Conservation (phyloP, 805 yeast species). For the Myxozyma geophila region DNA sequence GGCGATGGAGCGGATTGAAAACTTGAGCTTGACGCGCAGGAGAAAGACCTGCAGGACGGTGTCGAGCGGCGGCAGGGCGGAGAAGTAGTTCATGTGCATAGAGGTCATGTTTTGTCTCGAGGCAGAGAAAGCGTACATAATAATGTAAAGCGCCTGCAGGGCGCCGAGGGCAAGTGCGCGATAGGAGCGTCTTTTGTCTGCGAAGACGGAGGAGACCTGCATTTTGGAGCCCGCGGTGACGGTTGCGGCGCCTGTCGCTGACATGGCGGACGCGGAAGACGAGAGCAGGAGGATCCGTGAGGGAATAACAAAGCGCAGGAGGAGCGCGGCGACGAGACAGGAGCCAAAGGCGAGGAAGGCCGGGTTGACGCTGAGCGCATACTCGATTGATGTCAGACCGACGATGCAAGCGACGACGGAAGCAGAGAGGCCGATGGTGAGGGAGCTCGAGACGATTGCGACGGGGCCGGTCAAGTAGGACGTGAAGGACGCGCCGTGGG, state of each 20-base stretch:
- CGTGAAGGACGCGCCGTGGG: constrained; percentile 24
- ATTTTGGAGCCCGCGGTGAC: constrained; percentile 16
- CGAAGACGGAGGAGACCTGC: constrained; percentile 27
- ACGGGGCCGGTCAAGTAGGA: constrained; percentile 29
- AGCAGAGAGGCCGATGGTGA: constrained; percentile 15
- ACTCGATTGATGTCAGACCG: constrained; percentile 18
- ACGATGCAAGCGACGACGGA: constrained; percentile 20
- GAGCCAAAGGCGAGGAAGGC: constrained; percentile 21
- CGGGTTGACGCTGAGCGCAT: constrained; percentile 9
- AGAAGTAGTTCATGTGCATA: constrained; percentile 35
- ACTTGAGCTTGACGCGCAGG: constrained; percentile 17
- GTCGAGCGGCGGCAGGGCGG: constrained; percentile 35
- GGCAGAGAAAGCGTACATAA: constrained; percentile 20
- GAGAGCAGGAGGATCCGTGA: constrained; percentile 14
- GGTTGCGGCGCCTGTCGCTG: constrained; percentile 1
- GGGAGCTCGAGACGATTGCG: constrained; percentile 20
- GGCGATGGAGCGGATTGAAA: constrained; percentile 20
- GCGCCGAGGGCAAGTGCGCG: constrained; percentile 31
- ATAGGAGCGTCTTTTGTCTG: constrained; percentile 20
- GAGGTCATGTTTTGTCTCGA: constrained; percentile 30
- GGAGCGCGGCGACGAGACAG: constrained; percentile 13
- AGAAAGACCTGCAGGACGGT: constrained; percentile 25
- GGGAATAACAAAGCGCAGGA: constrained; percentile 22
- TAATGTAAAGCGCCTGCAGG: constrained; percentile 18
- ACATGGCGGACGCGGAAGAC: constrained; percentile 8